Evolutionary conservation across 202 grass and related monocot genomes (phyloP), one percentile per base, ranked within the genome.

Genomic region (Schoenoplectus tabernaemontani): DNA sequence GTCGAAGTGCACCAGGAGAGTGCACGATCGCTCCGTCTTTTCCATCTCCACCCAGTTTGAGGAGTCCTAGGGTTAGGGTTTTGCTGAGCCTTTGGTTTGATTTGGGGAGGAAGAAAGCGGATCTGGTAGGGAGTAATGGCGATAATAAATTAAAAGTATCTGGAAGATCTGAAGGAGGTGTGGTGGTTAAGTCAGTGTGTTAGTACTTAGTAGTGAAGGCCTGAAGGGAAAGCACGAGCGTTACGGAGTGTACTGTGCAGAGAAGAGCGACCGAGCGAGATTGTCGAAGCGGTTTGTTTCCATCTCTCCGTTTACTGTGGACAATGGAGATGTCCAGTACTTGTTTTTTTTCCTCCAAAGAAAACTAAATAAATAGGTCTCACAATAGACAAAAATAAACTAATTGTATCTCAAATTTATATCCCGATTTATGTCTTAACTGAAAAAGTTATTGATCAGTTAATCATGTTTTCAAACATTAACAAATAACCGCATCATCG

Each of bases 1-100:
- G 62, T 87, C 80, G 80, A 87, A 87, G 63, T 87, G 80, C 46
- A 87, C 59, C n/a, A 87, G 26, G 38, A 87, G 50, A 2, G 85
- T 83, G 72, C 79, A 87, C 20, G 85, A 87, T 51, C 82, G 74
- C 80, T 87, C 85, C 72, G 74, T 37, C 48, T 78, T 78, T 53
- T 78, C 74, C 74, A 78, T 77, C n/a, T 46, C 33, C 16, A 38
- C 48, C 73, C 32, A 5, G 47, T 9, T 75, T 30, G 9, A 51
- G 69, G 4, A 75, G 23, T 46, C 11, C 6, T 80, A 80, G 23
- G 56, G 39, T 63, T 64, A 50, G 74, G 74, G 34, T 74, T 61
- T 48, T 53, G 69, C 10, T 9, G 24, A 7, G 42, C 16, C n/a
- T 23, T 73, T 44, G 68, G 26, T 78, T 57, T 76, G 71, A 76